Evolutionary conservation across 768 basidiomycete genomes (phyloP), one percentile per base, ranked within the genome.

Genomic region (Sarcodon sp.): DNA sequence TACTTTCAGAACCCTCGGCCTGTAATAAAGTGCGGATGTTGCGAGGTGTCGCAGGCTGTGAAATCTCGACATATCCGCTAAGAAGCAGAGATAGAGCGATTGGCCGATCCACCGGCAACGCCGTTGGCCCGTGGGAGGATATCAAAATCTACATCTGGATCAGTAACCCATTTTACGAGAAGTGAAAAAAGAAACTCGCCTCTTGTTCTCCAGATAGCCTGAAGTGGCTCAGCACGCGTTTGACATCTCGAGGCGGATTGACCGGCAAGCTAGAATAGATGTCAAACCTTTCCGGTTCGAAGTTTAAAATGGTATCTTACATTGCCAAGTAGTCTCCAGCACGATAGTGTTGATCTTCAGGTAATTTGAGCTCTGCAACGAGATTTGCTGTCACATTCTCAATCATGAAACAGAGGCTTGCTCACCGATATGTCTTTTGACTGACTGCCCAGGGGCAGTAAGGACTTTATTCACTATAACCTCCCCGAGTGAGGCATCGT

Each of bases 321-420:
- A 75, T 64, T 2, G 69, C 65, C 7, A 75, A 59, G 55, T 75
- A 75, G 52, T 75, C 73, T 8, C 73, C 73, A 7, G 70, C 63
- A 18, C 63, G 61, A 36, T 67, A 70, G 1, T 61, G 63, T 46
- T 59, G 57, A 3, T 61, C 63, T 33, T 64, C 62, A 0, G 70
- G 70, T 7, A 73, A 59, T 45, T 63, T 59, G 43, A 73, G 64
- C 43, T 69, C 69, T 69, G 33, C 15, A n/a, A 38, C 4, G 9
- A 32, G 43, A 15, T 51, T 13, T 6, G n/a, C 15, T 18, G 11
- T 49, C 9, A 5, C 33, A 27, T 13, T 6, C 31, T 4, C 7
- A 8, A 46, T 13, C 3, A 7, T 13, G 27, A 18, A 10, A 10
- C 10, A 35, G 2, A 4, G 39, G 45, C 60, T 27, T 27, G 21